phyloP scores from a whole-genome alignment of 176 grass and related monocot genomes.

The Avena insularis region DNA sequence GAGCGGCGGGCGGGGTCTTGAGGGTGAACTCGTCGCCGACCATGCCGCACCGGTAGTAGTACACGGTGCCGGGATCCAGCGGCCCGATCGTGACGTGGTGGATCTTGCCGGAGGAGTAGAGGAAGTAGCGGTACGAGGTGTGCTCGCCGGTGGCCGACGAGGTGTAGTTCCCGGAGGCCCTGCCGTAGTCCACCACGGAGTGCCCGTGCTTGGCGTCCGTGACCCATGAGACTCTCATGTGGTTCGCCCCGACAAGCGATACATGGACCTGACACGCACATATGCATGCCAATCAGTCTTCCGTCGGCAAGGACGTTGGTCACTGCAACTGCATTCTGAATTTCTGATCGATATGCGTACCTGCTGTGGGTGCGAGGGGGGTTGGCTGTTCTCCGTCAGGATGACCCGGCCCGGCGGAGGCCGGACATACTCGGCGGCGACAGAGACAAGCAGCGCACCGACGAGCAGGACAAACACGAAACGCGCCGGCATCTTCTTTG shows the following conservation, averaged over 20 bases:
- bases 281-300: neutral
- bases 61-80: slow-evolving; percentile 61
- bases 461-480: neutral
- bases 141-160: slow-evolving; percentile 59
- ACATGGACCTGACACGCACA: slow-evolving; percentile 59
- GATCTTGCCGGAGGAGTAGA: slow-evolving; percentile 88
- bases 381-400: slow-evolving; percentile 54
- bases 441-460: slow-evolving; percentile 8
- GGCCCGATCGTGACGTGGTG: slow-evolving; percentile 94
- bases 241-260: slow-evolving; percentile 54
- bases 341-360: slow-evolving; percentile 26
- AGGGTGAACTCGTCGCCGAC: slow-evolving; percentile 70
- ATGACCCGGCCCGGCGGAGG: slow-evolving; percentile 62
- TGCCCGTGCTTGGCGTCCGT: slow-evolving; percentile 66
- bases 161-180: slow-evolving; percentile 54
- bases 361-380: slow-evolving; percentile 74
- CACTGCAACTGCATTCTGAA: neutral
- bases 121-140: slow-evolving; percentile 83
- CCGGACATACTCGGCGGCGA: slow-evolving; percentile 43
- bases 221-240: slow-evolving; percentile 75
- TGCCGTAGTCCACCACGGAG: slow-evolving; percentile 75
- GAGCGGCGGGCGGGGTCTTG: slow-evolving; percentile 66
- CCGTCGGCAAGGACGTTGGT: neutral
- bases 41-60: slow-evolving; percentile 84
- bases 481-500: neutral